Evolutionary conservation across 208 protist genomes (phyloP).

Genomic region (Trichomonas vaginalis): DNA sequence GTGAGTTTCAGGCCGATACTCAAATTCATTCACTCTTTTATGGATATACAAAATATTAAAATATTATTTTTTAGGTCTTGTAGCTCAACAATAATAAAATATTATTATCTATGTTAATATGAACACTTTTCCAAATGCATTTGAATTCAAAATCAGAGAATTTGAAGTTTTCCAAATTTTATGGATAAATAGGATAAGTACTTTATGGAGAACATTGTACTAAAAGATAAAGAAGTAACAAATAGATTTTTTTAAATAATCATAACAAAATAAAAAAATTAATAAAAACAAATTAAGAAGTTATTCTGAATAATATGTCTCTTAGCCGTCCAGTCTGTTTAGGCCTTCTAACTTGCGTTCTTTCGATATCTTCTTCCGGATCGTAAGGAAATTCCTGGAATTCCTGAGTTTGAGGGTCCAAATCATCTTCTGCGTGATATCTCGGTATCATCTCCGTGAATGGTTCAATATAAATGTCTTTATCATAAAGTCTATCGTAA

Average conservation of each 20-base stretch:
- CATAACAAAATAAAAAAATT: background rate
- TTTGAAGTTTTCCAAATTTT: too few relatives aligned
- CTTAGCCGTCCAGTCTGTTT: background rate
- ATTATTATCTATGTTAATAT: too few relatives aligned
- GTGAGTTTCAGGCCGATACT: too few relatives aligned
- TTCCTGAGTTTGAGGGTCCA: background rate
- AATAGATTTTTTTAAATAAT: background rate
- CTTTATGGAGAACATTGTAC: too few relatives aligned
- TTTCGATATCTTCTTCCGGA: background rate
- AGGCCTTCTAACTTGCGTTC: background rate
- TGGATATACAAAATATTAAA: too few relatives aligned
- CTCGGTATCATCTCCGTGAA: background rate
- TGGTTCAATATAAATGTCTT: background rate
- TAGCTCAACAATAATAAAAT: too few relatives aligned
- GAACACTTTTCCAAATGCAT: too few relatives aligned
- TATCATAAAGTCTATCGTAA: background rate
- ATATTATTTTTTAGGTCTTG: too few relatives aligned
- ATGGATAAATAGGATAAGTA: too few relatives aligned
- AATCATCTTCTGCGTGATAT: background rate
- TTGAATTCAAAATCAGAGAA: too few relatives aligned
- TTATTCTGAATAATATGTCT: background rate
- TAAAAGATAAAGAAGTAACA: too few relatives aligned
- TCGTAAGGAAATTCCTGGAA: background rate
- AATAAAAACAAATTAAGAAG: background rate
- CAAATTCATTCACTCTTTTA: too few relatives aligned